These are phyloP conservation scores for Porogramme epimiltina DNA, from an alignment of 1,284 basidiomycete genomes.

Conservation along the genomic window DNA sequence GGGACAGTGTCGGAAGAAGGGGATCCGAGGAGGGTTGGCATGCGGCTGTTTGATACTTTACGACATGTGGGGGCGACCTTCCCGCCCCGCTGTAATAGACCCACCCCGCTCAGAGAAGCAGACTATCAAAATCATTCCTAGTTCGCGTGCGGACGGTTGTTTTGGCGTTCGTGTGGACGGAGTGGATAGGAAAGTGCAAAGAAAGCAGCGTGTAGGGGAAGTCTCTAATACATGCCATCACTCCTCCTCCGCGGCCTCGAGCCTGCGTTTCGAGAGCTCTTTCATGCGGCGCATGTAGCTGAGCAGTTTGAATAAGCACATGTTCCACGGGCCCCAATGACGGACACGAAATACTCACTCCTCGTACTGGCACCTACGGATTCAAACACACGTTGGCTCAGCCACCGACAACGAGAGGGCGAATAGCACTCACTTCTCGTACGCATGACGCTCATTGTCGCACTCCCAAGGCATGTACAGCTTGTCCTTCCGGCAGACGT, in stretches of 20 bases:
- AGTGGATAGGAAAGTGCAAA: not conserved
- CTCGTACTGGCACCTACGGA: constrained; percentile 78
- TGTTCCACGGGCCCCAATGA: not conserved
- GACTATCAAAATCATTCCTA: no score
- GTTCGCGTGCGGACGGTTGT: not conserved
- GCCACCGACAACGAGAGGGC: not conserved
- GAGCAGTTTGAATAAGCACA: constrained; percentile 5
- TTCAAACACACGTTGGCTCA: constrained; percentile 4
- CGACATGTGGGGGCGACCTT: no score
- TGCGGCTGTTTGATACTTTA: no score
- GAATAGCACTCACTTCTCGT: constrained; percentile 77
- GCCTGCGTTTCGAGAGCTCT: constrained; percentile 72
- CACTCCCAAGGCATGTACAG: constrained; percentile 84
- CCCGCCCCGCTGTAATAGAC: not conserved
- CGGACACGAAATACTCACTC: constrained; percentile 61
- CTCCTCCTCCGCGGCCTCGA: constrained; percentile 57
- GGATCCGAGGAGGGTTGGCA: not conserved
- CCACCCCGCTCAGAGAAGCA: not conserved
- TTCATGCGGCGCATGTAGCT: constrained; percentile 88
- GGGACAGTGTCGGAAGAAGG: no score
- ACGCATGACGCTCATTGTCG: constrained; percentile 75
- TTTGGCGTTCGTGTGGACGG: not conserved
- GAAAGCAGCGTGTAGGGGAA: constrained; percentile 9
- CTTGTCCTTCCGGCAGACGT: constrained; percentile 75
- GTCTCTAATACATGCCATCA: constrained; percentile 15